A percentile compares a stretch with the other conserved stretches of the same genome.
These are phyloP conservation scores for Fusarium chaquense DNA, from an alignment of 2,329 filamentous ascomycete species.

Conservation along the genomic window DNA sequence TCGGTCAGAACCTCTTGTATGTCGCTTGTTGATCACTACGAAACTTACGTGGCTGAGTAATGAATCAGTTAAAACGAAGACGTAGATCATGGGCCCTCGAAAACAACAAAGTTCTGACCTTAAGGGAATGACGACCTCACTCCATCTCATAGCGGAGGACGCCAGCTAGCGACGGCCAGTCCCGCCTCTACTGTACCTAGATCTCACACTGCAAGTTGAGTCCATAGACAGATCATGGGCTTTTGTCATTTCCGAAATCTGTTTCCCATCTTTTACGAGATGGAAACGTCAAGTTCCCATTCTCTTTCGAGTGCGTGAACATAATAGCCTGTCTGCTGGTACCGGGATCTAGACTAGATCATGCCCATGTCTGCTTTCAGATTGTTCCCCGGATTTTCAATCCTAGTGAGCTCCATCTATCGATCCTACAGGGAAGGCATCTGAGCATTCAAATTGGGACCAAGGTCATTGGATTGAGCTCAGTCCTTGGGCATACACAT, in stretches of 20 bases:
- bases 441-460: not conserved
- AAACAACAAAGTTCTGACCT: conserved; percentile 1
- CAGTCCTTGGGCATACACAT: not conserved
- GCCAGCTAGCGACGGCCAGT: conserved; percentile 34
- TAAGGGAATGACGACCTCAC: not conserved
- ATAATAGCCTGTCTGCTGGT: not conserved
- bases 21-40: conserved; percentile 1
- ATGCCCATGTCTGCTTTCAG: not conserved
- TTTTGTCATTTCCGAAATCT: not conserved
- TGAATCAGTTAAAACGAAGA: not conserved
- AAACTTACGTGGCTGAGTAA: not conserved
- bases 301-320: not conserved
- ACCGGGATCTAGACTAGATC: not conserved
- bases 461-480: not conserved
- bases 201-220: not conserved
- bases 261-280: conserved; percentile 24
- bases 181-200: conserved; percentile 15
- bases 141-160: not conserved
- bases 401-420: conserved; percentile 2
- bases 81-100: not conserved
- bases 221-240: not conserved
- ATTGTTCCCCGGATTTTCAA: conserved; percentile 13
- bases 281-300: not conserved
- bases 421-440: not conserved
- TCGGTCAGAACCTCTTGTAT: not conserved